These are phyloP conservation scores for Camelina laxa DNA, from an alignment of 345 rosid species.

Conservation along the genomic window DNA sequence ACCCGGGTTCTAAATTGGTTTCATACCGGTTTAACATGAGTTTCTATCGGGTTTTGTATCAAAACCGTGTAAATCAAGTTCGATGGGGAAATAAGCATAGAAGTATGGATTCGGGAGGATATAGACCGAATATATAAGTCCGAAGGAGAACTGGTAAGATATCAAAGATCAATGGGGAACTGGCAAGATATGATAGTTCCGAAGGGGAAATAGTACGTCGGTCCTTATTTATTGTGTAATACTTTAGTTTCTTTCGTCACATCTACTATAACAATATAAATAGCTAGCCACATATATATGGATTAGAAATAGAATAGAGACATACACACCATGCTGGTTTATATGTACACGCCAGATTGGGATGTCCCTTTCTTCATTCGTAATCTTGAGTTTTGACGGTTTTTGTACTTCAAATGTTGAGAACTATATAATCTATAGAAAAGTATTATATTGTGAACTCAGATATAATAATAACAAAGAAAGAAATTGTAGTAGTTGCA, in stretches of 20 bases:
- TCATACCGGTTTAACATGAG: too few relatives aligned
- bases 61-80: too few relatives aligned
- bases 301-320: constrained; percentile 8
- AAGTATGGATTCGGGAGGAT: too few relatives aligned
- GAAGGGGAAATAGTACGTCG: too few relatives aligned
- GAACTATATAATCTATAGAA: constrained; percentile 2
- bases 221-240: too few relatives aligned
- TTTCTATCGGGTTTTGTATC: too few relatives aligned
- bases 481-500: constrained; percentile 21
- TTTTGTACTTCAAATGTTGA: constrained; percentile 16
- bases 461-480: not conserved
- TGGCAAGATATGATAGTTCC: too few relatives aligned
- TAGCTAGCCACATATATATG: not conserved
- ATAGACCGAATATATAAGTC: too few relatives aligned
- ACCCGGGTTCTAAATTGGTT: too few relatives aligned
- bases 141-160: too few relatives aligned
- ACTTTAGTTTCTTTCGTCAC: not conserved
- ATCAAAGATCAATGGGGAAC: too few relatives aligned
- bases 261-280: not conserved
- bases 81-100: too few relatives aligned
- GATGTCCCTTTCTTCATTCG: constrained; percentile 27
- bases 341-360: not conserved
- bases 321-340: not conserved
- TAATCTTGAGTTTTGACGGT: constrained; percentile 14
- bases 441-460: constrained; percentile 28